Evolutionary conservation across 2,329 filamentous ascomycete species (phyloP), one percentile per base, ranked within the genome.

Genomic region (Aspergillus latus): DNA sequence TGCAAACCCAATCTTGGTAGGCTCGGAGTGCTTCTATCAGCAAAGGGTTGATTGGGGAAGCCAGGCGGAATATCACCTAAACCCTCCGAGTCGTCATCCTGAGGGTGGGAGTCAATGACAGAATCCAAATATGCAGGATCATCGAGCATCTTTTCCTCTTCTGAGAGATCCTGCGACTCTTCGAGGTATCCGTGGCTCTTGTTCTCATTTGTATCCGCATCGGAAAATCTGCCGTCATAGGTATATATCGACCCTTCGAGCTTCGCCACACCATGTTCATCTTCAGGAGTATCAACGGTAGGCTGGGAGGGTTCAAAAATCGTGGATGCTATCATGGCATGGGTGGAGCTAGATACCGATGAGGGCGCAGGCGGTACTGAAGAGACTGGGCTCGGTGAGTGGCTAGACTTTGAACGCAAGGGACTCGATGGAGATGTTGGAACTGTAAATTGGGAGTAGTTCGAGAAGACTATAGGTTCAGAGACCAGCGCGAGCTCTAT

Each of bases 401-500:
- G 66, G 49, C 67, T 70, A n/a, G 58, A 60, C 47, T 70, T 72
- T 11, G 71, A 69, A 8, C 68, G 69, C 58, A 69, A 66, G 9
- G 69, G 68, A 29, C 68, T 69, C 16, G 69, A 65, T 9, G 72
- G 70, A 10, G 68, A 74, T 2, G 64, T 56, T 39, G 68, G 72
- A 4, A 64, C 64, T 34, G 60, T 52, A 36, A 76, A 77, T 4
- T 70, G 68, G 42, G 76, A 71, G 61, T 78, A 74, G 26, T 74
- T 77, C 3, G 76, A 74, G 50, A 82, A 81, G n/a, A 78, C 75
- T 3, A 74, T 71, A 2, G 76, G 72, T 58, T 81, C 77, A 3
- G 79, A 80, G 15, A 82, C 68, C 4, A 82, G 62, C 46, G 76
- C 71, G 16, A 76, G 68, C 54, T 75, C 76, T 28, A 82, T 73